These are phyloP conservation scores for Calonectria hongkongensis DNA, from an alignment of 2,329 filamentous ascomycete genomes.

Conservation along the genomic window DNA sequence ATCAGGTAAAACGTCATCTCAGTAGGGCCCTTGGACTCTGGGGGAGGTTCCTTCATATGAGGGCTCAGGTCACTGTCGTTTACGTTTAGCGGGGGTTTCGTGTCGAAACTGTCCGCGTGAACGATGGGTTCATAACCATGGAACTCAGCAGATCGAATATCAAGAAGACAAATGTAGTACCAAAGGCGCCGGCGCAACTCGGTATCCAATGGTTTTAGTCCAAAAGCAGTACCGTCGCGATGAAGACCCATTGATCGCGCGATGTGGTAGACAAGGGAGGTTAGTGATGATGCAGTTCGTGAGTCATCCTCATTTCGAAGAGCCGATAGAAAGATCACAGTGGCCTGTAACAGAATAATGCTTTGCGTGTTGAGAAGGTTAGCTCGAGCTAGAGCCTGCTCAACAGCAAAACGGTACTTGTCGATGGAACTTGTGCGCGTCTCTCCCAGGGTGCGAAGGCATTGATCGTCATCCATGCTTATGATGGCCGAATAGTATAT, in stretches of 20 bases:
- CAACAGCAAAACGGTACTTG: neutral
- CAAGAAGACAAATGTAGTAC: constrained; percentile 18
- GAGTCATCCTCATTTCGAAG: constrained; percentile 17
- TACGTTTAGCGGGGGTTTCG: neutral
- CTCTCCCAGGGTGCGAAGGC: neutral
- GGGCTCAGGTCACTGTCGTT: constrained; percentile 3
- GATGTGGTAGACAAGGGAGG: neutral
- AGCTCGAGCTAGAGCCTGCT: constrained; percentile 9
- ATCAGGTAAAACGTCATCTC: constrained; percentile 5
- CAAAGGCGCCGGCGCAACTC: neutral
- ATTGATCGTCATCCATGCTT: neutral
- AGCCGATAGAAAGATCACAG: constrained; percentile 3
- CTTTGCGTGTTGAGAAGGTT: constrained; percentile 4
- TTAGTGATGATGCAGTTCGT: neutral
- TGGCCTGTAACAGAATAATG: neutral
- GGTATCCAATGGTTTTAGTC: neutral
- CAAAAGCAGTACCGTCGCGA: constrained; percentile 1
- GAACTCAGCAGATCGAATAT: neutral
- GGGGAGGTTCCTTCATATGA: neutral
- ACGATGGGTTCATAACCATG: constrained; percentile 2
- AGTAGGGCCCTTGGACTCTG: neutral
- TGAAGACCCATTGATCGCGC: constrained; percentile 16
- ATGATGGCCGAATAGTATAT: constrained; percentile 19
- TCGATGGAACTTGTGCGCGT: neutral
- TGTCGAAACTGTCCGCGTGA: neutral